Evolutionary conservation across 768 basidiomycete genomes (phyloP).

Genomic region (Termitomyces heimii): DNA sequence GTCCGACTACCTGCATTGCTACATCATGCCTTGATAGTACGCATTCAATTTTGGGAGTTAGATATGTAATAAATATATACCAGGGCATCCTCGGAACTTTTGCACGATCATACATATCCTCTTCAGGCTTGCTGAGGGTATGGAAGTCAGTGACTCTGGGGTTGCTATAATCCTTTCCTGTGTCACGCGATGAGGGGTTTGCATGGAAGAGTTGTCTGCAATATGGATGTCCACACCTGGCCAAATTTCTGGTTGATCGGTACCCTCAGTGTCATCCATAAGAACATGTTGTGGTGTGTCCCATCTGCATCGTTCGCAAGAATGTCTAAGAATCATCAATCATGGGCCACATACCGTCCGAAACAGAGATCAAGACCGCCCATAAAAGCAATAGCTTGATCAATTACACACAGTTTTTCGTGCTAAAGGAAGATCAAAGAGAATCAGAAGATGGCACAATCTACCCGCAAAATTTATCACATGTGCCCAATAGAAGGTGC

Average conservation of each 20-base stretch:
- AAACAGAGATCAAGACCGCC: constrained; percentile 95
- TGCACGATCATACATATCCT: constrained; percentile 91
- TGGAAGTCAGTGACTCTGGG: constrained; percentile 84
- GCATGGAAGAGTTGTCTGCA: background rate
- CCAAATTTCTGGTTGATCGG: constrained; percentile 74
- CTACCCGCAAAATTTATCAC: constrained; percentile 38
- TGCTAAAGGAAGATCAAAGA: constrained; percentile 45
- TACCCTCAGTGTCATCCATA: constrained; percentile 72
- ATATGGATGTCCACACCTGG: constrained; percentile 47
- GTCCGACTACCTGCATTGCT: constrained; percentile 91
- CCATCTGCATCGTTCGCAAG: constrained; percentile 50
- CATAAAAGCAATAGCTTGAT: constrained; percentile 97
- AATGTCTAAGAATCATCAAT: background rate
- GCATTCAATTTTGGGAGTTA: background rate
- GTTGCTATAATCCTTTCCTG: constrained; percentile 95
- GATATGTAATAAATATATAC: constrained; percentile 31
- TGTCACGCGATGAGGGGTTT: background rate
- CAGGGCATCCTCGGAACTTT: constrained; percentile 96
- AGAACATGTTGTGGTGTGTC: constrained; percentile 94
- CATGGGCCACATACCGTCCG: constrained; percentile 47
- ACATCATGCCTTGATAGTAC: constrained; percentile 80
- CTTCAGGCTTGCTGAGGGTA: constrained; percentile 79
- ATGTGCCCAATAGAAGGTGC: constrained; percentile 98
- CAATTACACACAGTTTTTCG: constrained; percentile 96
- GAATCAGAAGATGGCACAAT: background rate